phyloP scores from a whole-genome alignment of 805 yeast species.

The Candida nemodendra region DNA sequence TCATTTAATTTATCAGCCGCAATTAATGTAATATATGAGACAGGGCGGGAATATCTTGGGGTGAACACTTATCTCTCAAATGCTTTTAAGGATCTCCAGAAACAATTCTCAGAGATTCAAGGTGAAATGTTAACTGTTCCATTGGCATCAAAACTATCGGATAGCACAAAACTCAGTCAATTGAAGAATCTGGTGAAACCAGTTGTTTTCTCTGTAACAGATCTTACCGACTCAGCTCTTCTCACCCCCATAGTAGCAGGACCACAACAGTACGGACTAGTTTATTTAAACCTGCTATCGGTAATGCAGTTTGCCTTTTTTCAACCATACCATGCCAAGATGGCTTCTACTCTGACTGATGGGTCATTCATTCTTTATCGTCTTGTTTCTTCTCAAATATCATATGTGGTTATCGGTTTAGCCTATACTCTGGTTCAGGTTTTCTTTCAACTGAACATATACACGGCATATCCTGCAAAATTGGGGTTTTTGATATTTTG shows the following conservation, averaged over 20 bases:
- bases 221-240: slow-evolving; percentile 43
- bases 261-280: slow-evolving; percentile 69
- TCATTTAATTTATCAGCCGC: slow-evolving; percentile 24
- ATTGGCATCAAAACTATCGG: slow-evolving; percentile 4
- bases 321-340: slow-evolving; percentile 47
- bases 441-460: slow-evolving; percentile 62
- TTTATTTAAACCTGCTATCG: slow-evolving; percentile 63
- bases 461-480: slow-evolving; percentile 50
- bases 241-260: slow-evolving; percentile 50
- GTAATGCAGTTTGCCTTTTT: slow-evolving; percentile 66
- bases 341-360: slow-evolving; percentile 46
- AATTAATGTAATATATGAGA: slow-evolving; percentile 49
- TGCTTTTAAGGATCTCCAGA: slow-evolving; percentile 36
- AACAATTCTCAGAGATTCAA: slow-evolving; percentile 20
- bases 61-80: slow-evolving; percentile 45
- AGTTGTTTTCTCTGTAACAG: slow-evolving; percentile 36
- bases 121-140: slow-evolving; percentile 11
- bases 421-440: slow-evolving; percentile 59
- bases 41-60: slow-evolving; percentile 57
- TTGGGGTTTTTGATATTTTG: slow-evolving; percentile 70
- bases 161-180: slow-evolving; percentile 1
- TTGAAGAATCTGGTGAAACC: slow-evolving; percentile 12
- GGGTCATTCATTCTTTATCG: slow-evolving; percentile 52
- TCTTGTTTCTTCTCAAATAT: slow-evolving; percentile 44
- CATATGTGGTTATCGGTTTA: slow-evolving; percentile 53